Evolutionary conservation across 192 early-diverging fungal genomes (phyloP), one percentile per base, ranked within the genome.

Genomic region (Coemansia sp.): DNA sequence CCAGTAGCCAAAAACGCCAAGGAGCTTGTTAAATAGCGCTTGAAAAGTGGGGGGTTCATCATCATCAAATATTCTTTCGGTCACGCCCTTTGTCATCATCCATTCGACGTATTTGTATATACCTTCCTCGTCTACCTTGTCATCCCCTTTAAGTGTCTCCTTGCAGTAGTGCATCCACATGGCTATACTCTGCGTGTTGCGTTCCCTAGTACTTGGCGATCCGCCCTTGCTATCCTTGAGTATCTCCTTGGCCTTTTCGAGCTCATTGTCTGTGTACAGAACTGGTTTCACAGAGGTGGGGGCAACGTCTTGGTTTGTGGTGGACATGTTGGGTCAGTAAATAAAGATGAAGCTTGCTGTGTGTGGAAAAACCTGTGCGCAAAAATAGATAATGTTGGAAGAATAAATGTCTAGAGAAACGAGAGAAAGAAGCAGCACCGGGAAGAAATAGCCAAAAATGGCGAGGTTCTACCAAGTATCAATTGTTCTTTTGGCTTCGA

Each of bases 131-230:
- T 67, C 74, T 19, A 82, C 72, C 8, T 40, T 39, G 54, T 82
- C 79, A 39, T 39, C 37, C 7, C 37, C 37, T 39, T 39, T 39
- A 1, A 0, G 24, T 27, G 24, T 27, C 27, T 40, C 35, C 31
- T 73, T 71, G 66, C 79, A 74, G 59, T 68, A 82, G 71, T 82
- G 74, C 21, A 82, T 73, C 79, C 79, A 82, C 48, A 77, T 54
- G 11, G 79, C 79, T 35, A 82, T 74, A 39, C 79, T 74, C 63
- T 74, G 70, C 29, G 74, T 77, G 64, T 74, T 77, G 71, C 74
- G 70, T 54, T 74, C 72, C 59, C 74, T 77, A 35, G 71, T 71
- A 67, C 74, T 74, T 3, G 48, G 48, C n/a, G 74, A 76, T 19
- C 73, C 63, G 36, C 64, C 45, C 46, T 62, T 71, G 42, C 79